These are phyloP conservation scores for Actinomortierella ambigua DNA, from an alignment of 371 early-diverging fungal genomes.

Conservation along the genomic window DNA sequence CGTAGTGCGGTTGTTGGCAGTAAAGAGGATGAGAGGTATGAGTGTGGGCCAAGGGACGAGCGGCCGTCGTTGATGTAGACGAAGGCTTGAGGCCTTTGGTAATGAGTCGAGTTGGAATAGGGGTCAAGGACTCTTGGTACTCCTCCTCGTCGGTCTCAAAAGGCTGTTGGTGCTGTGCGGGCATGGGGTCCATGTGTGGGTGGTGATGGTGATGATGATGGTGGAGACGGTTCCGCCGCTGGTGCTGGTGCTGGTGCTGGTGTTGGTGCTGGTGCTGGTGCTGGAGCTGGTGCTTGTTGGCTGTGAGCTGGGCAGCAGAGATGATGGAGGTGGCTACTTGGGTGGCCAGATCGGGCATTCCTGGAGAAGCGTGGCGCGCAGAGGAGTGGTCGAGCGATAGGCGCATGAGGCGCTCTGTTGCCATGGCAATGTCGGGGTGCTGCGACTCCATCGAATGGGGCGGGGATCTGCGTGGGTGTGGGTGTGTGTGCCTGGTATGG, in stretches of 20 bases:
- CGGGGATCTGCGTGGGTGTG: background rate
- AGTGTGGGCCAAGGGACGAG: no score
- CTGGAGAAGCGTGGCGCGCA: background rate
- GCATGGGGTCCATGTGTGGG: background rate
- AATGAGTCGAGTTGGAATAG: no score
- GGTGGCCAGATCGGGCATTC: no score
- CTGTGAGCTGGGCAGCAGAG: constrained; percentile 5
- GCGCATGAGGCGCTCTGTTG: constrained; percentile 2
- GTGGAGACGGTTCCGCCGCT: constrained; percentile 9
- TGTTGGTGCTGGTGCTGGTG: background rate
- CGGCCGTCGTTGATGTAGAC: no score
- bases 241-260: constrained; percentile 1
- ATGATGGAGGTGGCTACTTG: background rate
- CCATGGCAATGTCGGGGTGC: constrained; percentile 6
- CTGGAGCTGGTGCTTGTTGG: constrained; percentile 8
- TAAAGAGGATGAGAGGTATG: no score
- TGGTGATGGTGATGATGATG: constrained; percentile 4
- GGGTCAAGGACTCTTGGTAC: no score
- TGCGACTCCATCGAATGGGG: background rate
- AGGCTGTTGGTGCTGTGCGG: background rate
- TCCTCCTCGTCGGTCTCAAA: no score
- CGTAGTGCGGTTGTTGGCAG: background rate
- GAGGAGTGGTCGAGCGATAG: constrained; percentile 6
- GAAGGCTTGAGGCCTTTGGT: no score
- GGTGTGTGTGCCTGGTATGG: no score